Conservation (phyloP, 202 grass and related monocot species). For the Elaeis oleifera region DNA sequence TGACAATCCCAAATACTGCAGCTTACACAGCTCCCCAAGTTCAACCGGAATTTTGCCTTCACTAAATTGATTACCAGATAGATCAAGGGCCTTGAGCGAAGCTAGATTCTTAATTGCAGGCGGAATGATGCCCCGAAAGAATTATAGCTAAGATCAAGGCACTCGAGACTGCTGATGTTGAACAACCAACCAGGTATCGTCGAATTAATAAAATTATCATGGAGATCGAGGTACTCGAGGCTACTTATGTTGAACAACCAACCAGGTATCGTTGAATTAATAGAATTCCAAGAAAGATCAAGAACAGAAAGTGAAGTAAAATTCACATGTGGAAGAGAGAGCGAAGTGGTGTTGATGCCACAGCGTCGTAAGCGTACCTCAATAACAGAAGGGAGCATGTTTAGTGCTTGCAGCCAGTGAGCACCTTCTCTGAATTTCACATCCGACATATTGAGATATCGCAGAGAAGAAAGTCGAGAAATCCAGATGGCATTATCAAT, state of each 20-base stretch:
- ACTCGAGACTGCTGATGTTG: too few relatives aligned
- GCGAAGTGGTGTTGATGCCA: background rate
- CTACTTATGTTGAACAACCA: too few relatives aligned
- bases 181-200: too few relatives aligned
- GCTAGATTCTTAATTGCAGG: background rate
- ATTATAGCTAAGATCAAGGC: background rate
- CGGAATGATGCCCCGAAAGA: background rate
- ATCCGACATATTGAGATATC: background rate
- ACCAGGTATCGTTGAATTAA: too few relatives aligned
- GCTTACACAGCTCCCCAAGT: background rate
- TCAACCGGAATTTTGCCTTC: background rate
- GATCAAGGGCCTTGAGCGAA: background rate
- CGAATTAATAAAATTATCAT: too few relatives aligned
- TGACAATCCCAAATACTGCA: too few relatives aligned
- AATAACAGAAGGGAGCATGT: constrained; percentile 24
- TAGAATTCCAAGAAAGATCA: background rate
- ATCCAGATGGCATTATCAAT: too few relatives aligned
- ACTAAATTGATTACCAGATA: background rate
- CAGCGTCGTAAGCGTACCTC: background rate
- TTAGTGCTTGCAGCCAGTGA: constrained; percentile 19
- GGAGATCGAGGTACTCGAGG: too few relatives aligned
- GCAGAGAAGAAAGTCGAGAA: constrained; percentile 8
- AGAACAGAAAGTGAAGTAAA: constrained; percentile 23
- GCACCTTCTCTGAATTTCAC: background rate
- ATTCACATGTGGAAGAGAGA: background rate